A percentile compares a stretch with the other conserved stretches of the same genome.
Conservation (phyloP, 2,329 filamentous ascomycete species). For the Alternaria brassicicola region DNA sequence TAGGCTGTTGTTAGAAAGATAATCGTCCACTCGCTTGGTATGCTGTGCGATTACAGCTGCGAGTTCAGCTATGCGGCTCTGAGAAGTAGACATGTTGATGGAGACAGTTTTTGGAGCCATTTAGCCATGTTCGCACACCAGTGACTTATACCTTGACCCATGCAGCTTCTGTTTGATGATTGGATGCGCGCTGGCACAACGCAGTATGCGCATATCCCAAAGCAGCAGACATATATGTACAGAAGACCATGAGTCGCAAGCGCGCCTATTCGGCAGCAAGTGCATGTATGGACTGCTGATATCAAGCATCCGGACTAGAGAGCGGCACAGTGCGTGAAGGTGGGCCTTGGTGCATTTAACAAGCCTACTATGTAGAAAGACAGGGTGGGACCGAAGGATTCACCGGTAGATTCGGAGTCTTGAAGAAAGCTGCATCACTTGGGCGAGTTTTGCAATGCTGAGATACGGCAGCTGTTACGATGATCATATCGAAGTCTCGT, state of each 20-base stretch:
- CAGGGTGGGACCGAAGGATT: not conserved
- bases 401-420: not conserved
- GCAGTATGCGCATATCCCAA: not conserved
- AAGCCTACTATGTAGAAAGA: not conserved
- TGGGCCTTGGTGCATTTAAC: not conserved
- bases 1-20: slow-evolving; percentile 5
- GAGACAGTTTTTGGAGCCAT: not conserved
- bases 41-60: slow-evolving; percentile 5
- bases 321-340: not conserved
- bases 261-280: not conserved
- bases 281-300: not conserved
- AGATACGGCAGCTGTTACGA: not conserved
- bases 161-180: not conserved
- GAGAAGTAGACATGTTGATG: not conserved
- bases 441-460: not conserved
- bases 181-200: not conserved
- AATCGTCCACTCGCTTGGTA: slow-evolving; percentile 9
- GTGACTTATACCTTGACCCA: not conserved
- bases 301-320: not conserved
- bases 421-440: not conserved
- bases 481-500: no score
- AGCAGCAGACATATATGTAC: not conserved
- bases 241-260: not conserved
- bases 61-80: slow-evolving; percentile 13
- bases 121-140: not conserved